Conservation (phyloP, 495 filamentous ascomycete genomes). For the Bacidia rubella region DNA sequence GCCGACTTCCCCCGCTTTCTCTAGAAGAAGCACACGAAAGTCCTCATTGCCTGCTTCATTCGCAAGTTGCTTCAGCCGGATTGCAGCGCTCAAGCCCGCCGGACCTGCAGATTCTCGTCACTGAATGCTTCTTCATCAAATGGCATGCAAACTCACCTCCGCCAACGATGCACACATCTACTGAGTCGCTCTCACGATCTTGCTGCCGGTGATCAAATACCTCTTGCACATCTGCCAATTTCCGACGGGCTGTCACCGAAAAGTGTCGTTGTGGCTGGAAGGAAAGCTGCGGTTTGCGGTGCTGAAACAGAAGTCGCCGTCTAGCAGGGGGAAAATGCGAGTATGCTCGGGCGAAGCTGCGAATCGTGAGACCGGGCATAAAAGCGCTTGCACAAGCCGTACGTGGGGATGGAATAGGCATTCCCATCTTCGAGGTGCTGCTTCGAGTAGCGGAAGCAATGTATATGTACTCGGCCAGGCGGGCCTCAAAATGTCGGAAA, state of each 20-base stretch:
- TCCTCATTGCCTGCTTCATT: slow-evolving; percentile 94
- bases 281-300: not conserved
- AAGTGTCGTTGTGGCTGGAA: not conserved
- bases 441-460: no score
- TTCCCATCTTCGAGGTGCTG: no score
- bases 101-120: slow-evolving; percentile 41
- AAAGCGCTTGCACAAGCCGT: not conserved
- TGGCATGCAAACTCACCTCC: slow-evolving; percentile 42
- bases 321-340: slow-evolving; percentile 16
- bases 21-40: slow-evolving; percentile 80
- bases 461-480: no score
- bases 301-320: slow-evolving; percentile 16
- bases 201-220: slow-evolving; percentile 57
- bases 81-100: slow-evolving; percentile 82
- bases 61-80: slow-evolving; percentile 88
- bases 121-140: not conserved
- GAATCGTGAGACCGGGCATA: not conserved
- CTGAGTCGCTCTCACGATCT: slow-evolving; percentile 81
- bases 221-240: slow-evolving; percentile 38
- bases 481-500: no score
- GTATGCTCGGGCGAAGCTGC: slow-evolving; percentile 8
- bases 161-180: slow-evolving; percentile 94
- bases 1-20: slow-evolving; percentile 91
- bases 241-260: slow-evolving; percentile 11
- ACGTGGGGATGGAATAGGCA: not conserved